Evolutionary conservation across 2,329 filamentous ascomycete genomes (phyloP), one percentile per base, ranked within the genome.

Genomic region (Lizonia empirigonia): DNA sequence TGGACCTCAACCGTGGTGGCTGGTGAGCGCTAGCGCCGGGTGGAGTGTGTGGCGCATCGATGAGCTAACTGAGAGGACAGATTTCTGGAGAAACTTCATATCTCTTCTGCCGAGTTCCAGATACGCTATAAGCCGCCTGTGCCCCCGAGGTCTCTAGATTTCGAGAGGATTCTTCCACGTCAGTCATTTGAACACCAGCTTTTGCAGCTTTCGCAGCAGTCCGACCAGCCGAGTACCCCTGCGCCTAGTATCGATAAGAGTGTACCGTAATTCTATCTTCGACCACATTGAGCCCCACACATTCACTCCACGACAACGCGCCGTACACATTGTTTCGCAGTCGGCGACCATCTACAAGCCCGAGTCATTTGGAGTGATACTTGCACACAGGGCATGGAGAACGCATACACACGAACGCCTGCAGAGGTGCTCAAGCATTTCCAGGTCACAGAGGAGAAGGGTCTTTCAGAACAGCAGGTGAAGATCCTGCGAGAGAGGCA

Each of bases 371-470:
- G n/a, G 15, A 13, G 18, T 23, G 27, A 20, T 32, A 16, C 23
- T 26, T 27, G 32, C 33, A 39, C 26, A 35, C 19, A 42, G 47
- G 59, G 61, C 48, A 84, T 84, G 81, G 81, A 84, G 63, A 77
- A 79, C 67, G 76, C 81, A 29, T 83, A 78, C 63, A 73, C 78
- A 34, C 74, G 72, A 62, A 75, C 79, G 56, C 72, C 78, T 41
- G 69, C 72, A 38, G 78, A 84, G 60, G 77, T 77, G 64, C 76
- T 84, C 56, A 71, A 74, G 56, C 72, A 81, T 57, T 83, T 84
- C 65, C 62, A 76, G 56, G 80, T 83, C 46, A 70, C 74, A 18
- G 79, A 83, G 68, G 62, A 74, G 37, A 68, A 72, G 42, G 82
- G 82, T 52, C 68, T 85, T 19, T 78, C 79, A 27, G 74, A 76